These are phyloP conservation scores for Kurtzmaniella quercitrusa DNA, from an alignment of 1,139 yeast species.

Conservation along the genomic window DNA sequence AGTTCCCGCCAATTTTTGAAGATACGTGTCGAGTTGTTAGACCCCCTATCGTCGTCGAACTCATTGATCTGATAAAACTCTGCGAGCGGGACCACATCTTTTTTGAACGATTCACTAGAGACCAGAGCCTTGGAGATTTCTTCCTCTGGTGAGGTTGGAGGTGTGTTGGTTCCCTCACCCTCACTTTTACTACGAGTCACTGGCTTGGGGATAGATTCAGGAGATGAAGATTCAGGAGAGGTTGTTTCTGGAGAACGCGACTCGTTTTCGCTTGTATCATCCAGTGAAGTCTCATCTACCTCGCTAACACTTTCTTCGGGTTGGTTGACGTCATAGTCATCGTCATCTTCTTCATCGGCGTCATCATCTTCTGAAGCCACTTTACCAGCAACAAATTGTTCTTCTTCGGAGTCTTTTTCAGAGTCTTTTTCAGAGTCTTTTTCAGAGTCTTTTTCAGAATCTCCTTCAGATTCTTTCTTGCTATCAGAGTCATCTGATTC, in stretches of 20 bases:
- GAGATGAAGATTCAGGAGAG: constrained; percentile 14
- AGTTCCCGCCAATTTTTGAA: constrained; percentile 58
- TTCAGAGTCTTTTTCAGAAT: neutral
- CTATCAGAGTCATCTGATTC: constrained; percentile 9
- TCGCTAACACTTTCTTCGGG: constrained; percentile 17
- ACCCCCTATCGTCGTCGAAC: constrained; percentile 49
- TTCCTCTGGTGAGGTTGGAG: constrained; percentile 46
- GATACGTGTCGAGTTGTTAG: constrained; percentile 52
- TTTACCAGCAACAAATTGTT: constrained; percentile 1
- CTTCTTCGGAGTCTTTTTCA: constrained; percentile 5
- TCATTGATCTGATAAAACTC: constrained; percentile 53
- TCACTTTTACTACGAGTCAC: constrained; percentile 10
- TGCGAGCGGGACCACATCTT: constrained; percentile 12
- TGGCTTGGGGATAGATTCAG: neutral
- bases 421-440: neutral
- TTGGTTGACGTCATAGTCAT: constrained; percentile 14
- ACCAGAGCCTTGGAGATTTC: constrained; percentile 9
- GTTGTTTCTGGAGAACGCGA: too few relatives aligned
- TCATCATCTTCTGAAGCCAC: constrained; percentile 10
- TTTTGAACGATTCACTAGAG: neutral
- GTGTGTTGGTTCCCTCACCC: constrained; percentile 29
- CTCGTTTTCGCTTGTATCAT: neutral
- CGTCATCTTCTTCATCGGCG: constrained; percentile 21
- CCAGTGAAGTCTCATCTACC: constrained; percentile 15
- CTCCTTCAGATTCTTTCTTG: constrained; percentile 13